A percentile compares a stretch with the other conserved stretches of the same genome.
phyloP scores from a whole-genome alignment of 306 rosid species.

The Sophora flavescens region DNA sequence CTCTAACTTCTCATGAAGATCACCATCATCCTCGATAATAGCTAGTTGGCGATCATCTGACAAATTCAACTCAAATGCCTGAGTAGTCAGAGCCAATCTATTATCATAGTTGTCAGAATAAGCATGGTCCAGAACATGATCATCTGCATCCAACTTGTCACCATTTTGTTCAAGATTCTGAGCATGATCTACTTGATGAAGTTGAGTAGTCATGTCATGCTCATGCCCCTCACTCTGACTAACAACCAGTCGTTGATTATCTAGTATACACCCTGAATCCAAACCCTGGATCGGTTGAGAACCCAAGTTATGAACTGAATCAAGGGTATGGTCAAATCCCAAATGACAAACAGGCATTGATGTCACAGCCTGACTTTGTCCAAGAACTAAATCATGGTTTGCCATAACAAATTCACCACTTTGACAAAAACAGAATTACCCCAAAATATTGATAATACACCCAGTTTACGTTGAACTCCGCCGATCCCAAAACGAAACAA shows the following conservation, averaged over 20 bases:
- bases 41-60: conserved; percentile 53
- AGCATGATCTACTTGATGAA: conserved; percentile 27
- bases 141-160: conserved; percentile 41
- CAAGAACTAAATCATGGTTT: conserved; percentile 41
- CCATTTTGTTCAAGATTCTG: conserved; percentile 48
- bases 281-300: conserved; percentile 36
- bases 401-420: conserved; percentile 44
- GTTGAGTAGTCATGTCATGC: conserved; percentile 46
- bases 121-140: conserved; percentile 40
- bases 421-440: conserved; percentile 6
- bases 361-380: conserved; percentile 39
- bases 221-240: conserved; percentile 28
- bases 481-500: neutral
- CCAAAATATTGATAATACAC: neutral
- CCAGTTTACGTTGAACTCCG: neutral
- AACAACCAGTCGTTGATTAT: conserved; percentile 36
- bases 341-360: conserved; percentile 28
- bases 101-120: conserved; percentile 40
- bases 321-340: conserved; percentile 36
- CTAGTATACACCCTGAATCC: conserved; percentile 42
- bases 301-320: conserved; percentile 41
- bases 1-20: conserved; percentile 54
- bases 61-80: conserved; percentile 48
- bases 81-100: conserved; percentile 37
- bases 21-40: conserved; percentile 49